Evolutionary conservation across 2,329 filamentous ascomycete species (phyloP).

Genomic region (Nothophoma quercina): DNA sequence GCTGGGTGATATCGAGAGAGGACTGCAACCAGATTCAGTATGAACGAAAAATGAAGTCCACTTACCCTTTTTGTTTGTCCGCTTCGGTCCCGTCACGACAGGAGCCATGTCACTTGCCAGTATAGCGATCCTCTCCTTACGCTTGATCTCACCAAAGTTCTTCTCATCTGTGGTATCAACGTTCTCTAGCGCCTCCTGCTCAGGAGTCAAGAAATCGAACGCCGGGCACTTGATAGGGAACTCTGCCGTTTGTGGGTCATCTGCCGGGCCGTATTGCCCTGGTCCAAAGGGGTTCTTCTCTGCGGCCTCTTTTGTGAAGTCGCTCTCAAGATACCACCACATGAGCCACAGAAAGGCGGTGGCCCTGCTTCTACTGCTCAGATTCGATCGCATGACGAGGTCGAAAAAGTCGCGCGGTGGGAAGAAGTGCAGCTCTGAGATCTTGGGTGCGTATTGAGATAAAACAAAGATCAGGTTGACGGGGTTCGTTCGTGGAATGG

Average conservation of each 20-base stretch:
- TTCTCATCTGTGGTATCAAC: conserved; percentile 75
- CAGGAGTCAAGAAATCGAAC: conserved; percentile 69
- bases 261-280: conserved; percentile 50
- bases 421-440: conserved; percentile 92
- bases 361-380: conserved; percentile 83
- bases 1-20: too few species aligned
- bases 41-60: not conserved
- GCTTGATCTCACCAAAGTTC: conserved; percentile 75
- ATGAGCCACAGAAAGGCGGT: conserved; percentile 95
- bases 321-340: conserved; percentile 98
- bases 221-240: conserved; percentile 68
- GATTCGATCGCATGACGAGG: conserved; percentile 87
- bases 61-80: conserved; percentile 57
- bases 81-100: conserved; percentile 62
- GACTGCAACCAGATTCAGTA: too few species aligned
- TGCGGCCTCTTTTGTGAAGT: conserved; percentile 88
- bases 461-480: conserved; percentile 98
- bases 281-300: conserved; percentile 88
- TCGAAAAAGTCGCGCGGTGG: conserved; percentile 91
- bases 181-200: conserved; percentile 74
- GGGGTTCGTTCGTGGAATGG: conserved; percentile 86
- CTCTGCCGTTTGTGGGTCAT: conserved; percentile 50
- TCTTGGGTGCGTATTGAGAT: conserved; percentile 85
- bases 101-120: conserved; percentile 78
- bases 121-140: conserved; percentile 75